Base-by-base conservation (phyloP, 176 grass and related monocot species). In the barley (Hordeum vulgare) region DNA sequence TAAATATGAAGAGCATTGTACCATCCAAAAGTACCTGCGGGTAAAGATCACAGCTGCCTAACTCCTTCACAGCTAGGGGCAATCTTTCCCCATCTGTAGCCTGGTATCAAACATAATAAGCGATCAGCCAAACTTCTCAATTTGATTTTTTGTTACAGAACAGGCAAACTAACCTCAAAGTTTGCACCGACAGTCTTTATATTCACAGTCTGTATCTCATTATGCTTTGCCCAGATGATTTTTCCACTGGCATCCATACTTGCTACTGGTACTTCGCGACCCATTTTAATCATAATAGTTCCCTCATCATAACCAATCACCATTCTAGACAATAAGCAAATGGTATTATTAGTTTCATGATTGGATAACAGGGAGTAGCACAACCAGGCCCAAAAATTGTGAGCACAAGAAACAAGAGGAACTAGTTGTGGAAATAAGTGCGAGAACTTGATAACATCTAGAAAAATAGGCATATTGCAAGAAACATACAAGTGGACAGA, bases 171-270 rank as follows among this genome's bases (percentile, higher is more conserved):
- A 66, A 94, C 96, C 93, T 96, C 96, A 75, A 90, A 92, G 44
- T 89, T 88, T 77, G 93, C 85, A 86, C 96, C 91, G 12, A 99
- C 91, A 63, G 85, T 82, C 85, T 99, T 99, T 67, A 96, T 99
- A 84, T 99, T 99, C 61, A 99, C 93, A 15, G 96, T 99, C 65
- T 99, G 96, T 80, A 99, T 90, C 85, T 99, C 93, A 29, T 99
- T 99, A 74, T 99, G 96, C 49, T 99, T 99, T 24, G 96, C 96
- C 96, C 96, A 99, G 86, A 99, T 96, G 34, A 99, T 94, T 90
- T 99, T 99, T 54, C 96, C 96, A 83, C 93, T 89, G 17, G 83
- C 83, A 65, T 99, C 96, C 96, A 99, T 99, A 76, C 96, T 99
- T 82, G 93, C 96, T 78, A 99, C 87, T 25, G 96, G 96, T 84